These are phyloP conservation scores for Syzygium malaccense DNA, from an alignment of 441 rosid genomes.

Conservation along the genomic window DNA sequence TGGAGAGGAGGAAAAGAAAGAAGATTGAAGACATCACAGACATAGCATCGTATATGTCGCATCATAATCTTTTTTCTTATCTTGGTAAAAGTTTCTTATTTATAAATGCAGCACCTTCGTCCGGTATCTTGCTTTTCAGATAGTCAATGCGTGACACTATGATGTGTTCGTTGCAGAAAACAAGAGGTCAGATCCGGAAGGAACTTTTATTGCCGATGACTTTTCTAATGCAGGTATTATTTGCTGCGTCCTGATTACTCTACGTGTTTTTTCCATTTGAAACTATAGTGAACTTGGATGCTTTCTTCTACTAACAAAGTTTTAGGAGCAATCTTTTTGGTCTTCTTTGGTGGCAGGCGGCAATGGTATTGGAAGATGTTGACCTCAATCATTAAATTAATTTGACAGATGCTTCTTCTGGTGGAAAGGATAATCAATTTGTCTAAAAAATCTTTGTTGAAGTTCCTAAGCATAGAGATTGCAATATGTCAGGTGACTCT, in stretches of 20 bases:
- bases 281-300: not conserved
- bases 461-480: not conserved
- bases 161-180: constrained; percentile 41
- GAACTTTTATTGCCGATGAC: constrained; percentile 48
- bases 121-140: not conserved
- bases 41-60: constrained; percentile 43
- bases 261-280: not conserved
- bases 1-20: constrained; percentile 72
- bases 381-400: not conserved
- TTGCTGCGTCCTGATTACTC: not conserved
- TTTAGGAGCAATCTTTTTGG: not conserved
- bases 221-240: constrained; percentile 39
- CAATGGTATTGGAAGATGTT: not conserved
- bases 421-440: not conserved
- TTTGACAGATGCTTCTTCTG: not conserved
- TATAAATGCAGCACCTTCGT: constrained; percentile 1
- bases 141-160: not conserved
- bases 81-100: constrained; percentile 39
- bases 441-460: not conserved
- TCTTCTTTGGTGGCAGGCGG: not conserved
- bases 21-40: constrained; percentile 58
- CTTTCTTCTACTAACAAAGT: not conserved
- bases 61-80: constrained; percentile 66
- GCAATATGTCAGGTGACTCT: not conserved
- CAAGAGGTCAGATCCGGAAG: constrained; percentile 52